A percentile compares a stretch with the other conserved stretches of the same genome.
Conservation (phyloP, 768 basidiomycete genomes). For the Termitomyces bulborhizus region DNA sequence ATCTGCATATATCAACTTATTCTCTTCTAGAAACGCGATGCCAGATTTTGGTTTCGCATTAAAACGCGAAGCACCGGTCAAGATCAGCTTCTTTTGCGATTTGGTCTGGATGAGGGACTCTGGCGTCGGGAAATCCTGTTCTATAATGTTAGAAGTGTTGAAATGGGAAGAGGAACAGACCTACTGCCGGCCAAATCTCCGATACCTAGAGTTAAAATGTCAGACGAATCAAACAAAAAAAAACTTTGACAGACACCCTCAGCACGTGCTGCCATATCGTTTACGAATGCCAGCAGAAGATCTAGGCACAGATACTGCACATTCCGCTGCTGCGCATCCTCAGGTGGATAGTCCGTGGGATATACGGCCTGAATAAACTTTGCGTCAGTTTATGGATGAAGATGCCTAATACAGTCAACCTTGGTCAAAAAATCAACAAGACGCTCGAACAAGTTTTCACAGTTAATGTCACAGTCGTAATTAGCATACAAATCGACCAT, state of each 20-base stretch:
- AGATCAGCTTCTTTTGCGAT: constrained; percentile 79
- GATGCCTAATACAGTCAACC: constrained; percentile 33
- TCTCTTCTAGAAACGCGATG: constrained; percentile 86
- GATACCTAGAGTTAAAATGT: constrained; percentile 24
- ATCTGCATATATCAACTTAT: constrained; percentile 78
- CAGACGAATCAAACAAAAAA: constrained; percentile 5
- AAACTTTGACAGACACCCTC: constrained; percentile 30
- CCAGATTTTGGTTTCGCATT: constrained; percentile 92
- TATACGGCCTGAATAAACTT: constrained; percentile 65
- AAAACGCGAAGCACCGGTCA: constrained; percentile 81
- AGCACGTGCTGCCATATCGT: constrained; percentile 74
- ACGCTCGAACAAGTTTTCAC: constrained; percentile 92
- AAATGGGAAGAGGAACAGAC: constrained; percentile 14
- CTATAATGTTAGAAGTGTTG: not conserved
- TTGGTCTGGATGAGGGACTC: constrained; percentile 63
- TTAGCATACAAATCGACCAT: constrained; percentile 96
- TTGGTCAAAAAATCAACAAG: constrained; percentile 84
- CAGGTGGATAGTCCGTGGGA: constrained; percentile 53
- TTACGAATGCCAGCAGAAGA: constrained; percentile 78
- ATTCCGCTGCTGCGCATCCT: constrained; percentile 64
- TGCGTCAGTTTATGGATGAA: not conserved
- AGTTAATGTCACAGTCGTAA: constrained; percentile 96
- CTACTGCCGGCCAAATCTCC: constrained; percentile 61
- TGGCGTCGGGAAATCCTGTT: constrained; percentile 48
- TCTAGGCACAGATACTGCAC: constrained; percentile 88